Evolutionary conservation across 1,139 yeast species (phyloP), one percentile per base, ranked within the genome.

Genomic region (Taphrina sp.): DNA sequence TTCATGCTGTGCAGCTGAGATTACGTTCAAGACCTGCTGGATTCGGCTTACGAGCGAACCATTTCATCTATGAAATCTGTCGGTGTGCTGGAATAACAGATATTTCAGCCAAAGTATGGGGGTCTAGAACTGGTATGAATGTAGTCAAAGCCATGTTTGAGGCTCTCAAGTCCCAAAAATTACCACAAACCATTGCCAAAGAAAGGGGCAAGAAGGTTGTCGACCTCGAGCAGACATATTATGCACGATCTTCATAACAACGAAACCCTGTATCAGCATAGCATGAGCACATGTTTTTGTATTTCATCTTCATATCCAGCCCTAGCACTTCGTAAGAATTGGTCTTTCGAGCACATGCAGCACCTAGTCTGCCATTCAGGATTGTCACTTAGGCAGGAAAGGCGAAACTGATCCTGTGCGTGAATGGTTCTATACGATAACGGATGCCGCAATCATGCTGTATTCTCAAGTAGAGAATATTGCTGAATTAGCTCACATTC

Each of bases 41-140:
- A 17, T 86, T 87, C 63, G 99, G 99, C 31, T 77, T 92, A 60
- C 79, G 97, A 66, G 96, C 90, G 51, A 90, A 90, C 72, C 95
- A 88, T 64, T 81, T 84, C 69, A 83, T 92, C 63, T 88, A 85
- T 66, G 96, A 90, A 72, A 82, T 94, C 60, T 92, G 97, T 70
- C 88, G 85, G 68, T 84, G 92, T 61, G 95, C 94, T 2, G 99
- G 99, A 61, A 89, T 92, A 67, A 86, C 85, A 69, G 99, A 92
- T 72, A 75, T 92, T 64, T 81, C 90, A 64, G 96, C 95, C 3
- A 90, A 90, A 69, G 84, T 92, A 52, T 87, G 85, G 74, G 84
- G 90, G 67, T 86, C 96, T 33, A 80, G 97, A 75, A 92, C 92
- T 72, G 85, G 86, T 47, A 87, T 92, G 94, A 89, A 90, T 71